Evolutionary conservation across 2,329 filamentous ascomycete species (phyloP), one percentile per base, ranked within the genome.

Genomic region (Phialophora tarda): DNA sequence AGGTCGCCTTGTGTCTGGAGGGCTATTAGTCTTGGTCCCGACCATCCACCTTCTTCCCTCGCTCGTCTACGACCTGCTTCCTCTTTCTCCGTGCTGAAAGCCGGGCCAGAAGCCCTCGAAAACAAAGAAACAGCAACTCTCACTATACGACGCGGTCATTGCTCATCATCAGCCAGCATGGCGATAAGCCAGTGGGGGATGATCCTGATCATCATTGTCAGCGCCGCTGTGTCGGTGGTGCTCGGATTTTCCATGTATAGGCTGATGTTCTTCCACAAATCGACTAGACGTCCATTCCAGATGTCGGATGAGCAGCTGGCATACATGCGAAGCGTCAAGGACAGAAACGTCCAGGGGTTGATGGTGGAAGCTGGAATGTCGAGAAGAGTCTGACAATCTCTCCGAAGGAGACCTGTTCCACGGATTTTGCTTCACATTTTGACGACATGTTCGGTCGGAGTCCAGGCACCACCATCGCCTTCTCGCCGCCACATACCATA

Each of bases 401-500:
- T 24, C 17, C 26, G 17, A 8, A 17, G n/a, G 51, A 44, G 38
- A 44, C 12, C 4, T 21, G 53, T 17, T 32, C 28, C 1, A 28
- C 23, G n/a, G 26, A n/a, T 17, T n/a, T 11, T 24, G 28, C 12
- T 12, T 55, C 28, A 55, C 26, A 55, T 4, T 28, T 34, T 55
- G 28, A 55, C 28, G 28, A 55, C 17, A 55, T 55, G 26, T 55
- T 55, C 14, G 28, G 17, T 55, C n/a, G 28, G 24, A 55, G 7
- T 55, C 53, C 53, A 55, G 10, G 17, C 53, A 10, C 28, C 53
- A 21, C 28, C 53, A 11, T 34, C 53, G 26, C 53, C 53, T 11
- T 21, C 53, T 10, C 28, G 62, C 47, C 54, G 53, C 62, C 62
- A 64, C 44, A 30, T 64, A n/a, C 50, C 58, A 57, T 53, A 56